A percentile compares a stretch with the other conserved stretches of the same genome.
Conservation (phyloP, 2,329 filamentous ascomycete species). For the Volutella citrinella region DNA sequence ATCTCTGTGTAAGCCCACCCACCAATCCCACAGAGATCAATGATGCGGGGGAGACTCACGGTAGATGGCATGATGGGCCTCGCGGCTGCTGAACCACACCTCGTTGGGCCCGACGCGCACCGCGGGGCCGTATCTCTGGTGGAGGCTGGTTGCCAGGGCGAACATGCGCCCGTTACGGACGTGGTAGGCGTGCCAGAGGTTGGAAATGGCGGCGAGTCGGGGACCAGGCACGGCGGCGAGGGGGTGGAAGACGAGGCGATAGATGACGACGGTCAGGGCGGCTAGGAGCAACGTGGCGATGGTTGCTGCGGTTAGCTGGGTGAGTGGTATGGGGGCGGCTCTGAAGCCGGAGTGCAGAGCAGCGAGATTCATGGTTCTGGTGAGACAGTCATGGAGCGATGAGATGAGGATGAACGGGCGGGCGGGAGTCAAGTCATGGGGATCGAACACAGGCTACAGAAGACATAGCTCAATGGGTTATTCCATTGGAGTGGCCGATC, state of each 20-base stretch:
- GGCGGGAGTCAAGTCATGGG: too few species aligned
- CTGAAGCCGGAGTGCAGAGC: conserved; percentile 6
- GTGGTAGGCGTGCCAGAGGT: conserved; percentile 46
- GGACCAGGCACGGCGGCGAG: conserved; percentile 46
- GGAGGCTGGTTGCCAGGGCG: conserved; percentile 41
- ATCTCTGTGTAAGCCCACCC: neutral
- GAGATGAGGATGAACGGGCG: too few species aligned
- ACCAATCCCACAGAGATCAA: too few species aligned
- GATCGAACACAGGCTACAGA: too few species aligned
- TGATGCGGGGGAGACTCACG: conserved; percentile 28
- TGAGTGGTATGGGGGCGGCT: neutral
- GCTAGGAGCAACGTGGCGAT: conserved; percentile 11
- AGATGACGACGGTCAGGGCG: conserved; percentile 23
- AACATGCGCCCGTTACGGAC: conserved; percentile 42
- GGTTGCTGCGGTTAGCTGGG: conserved; percentile 3
- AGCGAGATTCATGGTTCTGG: conserved; percentile 11
- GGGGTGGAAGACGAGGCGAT: conserved; percentile 43
- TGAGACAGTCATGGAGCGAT: too few species aligned
- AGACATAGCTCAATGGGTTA: too few species aligned
- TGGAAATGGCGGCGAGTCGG: conserved; percentile 43
- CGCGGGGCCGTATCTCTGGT: conserved; percentile 44
- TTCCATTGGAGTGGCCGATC: too few species aligned
- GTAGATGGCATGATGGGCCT: conserved; percentile 48
- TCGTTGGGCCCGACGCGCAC: conserved; percentile 55
- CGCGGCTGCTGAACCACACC: conserved; percentile 48